Evolutionary conservation across 805 yeast species (phyloP).

Genomic region (Sugiyamaella valdiviana): DNA sequence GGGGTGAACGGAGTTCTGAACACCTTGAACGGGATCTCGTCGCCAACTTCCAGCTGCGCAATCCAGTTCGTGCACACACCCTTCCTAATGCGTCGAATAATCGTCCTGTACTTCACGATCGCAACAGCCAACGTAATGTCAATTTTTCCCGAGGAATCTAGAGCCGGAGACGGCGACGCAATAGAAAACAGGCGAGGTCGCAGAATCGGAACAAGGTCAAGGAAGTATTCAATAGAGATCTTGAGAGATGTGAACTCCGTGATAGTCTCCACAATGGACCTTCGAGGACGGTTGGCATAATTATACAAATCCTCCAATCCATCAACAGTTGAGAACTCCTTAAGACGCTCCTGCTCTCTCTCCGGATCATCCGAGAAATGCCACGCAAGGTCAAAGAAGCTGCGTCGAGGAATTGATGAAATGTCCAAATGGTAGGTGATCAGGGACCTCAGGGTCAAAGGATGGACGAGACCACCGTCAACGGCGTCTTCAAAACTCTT

Average conservation of each 20-base stretch:
- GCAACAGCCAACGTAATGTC: slow-evolving; percentile 74
- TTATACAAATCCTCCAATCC: slow-evolving; percentile 79
- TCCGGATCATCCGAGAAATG: slow-evolving; percentile 65
- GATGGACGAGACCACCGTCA: slow-evolving; percentile 45
- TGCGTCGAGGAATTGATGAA: slow-evolving; percentile 72
- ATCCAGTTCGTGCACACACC: slow-evolving; percentile 85
- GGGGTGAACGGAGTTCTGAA: slow-evolving; percentile 38
- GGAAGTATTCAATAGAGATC: slow-evolving; percentile 67
- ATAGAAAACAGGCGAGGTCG: slow-evolving; percentile 82
- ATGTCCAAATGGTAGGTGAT: slow-evolving; percentile 78
- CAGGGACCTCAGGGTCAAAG: slow-evolving; percentile 64
- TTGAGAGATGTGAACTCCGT: slow-evolving; percentile 71
- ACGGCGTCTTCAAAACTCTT: slow-evolving; percentile 28
- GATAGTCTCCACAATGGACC: slow-evolving; percentile 79
- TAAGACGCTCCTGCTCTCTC: slow-evolving; percentile 67
- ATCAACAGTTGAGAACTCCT: slow-evolving; percentile 62
- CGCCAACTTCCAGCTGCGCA: slow-evolving; percentile 43
- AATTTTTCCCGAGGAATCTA: slow-evolving; percentile 1
- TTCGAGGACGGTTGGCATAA: slow-evolving; percentile 87
- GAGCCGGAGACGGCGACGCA: slow-evolving; percentile 44
- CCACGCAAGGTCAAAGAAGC: slow-evolving; percentile 69
- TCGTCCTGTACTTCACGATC: slow-evolving; percentile 79
- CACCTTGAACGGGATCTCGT: slow-evolving; percentile 44
- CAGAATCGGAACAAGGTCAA: slow-evolving; percentile 72
- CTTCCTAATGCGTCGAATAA: slow-evolving; percentile 62